Evolutionary conservation across 192 early-diverging fungal species (phyloP).

Genomic region (Haplosporangium gracile): DNA sequence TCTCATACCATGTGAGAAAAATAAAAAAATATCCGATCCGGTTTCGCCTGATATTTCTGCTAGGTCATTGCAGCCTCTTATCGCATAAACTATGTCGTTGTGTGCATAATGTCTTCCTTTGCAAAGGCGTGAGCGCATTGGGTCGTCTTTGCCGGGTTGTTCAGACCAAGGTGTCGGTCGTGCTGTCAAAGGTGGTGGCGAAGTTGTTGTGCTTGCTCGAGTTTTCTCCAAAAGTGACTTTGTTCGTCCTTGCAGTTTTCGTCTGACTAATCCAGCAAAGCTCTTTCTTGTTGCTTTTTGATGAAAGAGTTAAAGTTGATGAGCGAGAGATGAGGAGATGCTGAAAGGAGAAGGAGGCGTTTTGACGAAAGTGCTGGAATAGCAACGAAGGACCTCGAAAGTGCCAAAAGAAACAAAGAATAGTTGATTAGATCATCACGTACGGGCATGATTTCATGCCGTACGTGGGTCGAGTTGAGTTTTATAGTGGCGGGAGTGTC

Average conservation of each 20-base stretch:
- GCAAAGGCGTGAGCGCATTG: neutral
- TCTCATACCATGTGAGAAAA: neutral
- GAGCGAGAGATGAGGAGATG: neutral
- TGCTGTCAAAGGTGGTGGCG: neutral
- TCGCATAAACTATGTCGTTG: neutral
- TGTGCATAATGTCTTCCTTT: neutral
- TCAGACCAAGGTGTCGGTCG: neutral
- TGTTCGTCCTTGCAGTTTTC: neutral
- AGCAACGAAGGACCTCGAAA: neutral
- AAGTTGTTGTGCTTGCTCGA: neutral
- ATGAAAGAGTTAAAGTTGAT: neutral
- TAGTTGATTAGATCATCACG: neutral
- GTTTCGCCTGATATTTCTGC: neutral
- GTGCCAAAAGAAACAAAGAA: neutral
- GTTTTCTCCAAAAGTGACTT: neutral
- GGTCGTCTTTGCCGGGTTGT: neutral
- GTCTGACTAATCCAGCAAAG: neutral
- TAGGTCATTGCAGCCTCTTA: neutral
- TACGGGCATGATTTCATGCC: neutral
- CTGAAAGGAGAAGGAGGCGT: neutral
- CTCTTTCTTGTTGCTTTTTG: neutral
- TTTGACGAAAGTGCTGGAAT: neutral
- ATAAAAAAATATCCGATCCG: neutral
- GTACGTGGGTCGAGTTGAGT: neutral
- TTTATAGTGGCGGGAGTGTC: neutral